These are phyloP conservation scores for Aspergillus nanangensis DNA, from an alignment of 495 filamentous ascomycete genomes.

Conservation along the genomic window DNA sequence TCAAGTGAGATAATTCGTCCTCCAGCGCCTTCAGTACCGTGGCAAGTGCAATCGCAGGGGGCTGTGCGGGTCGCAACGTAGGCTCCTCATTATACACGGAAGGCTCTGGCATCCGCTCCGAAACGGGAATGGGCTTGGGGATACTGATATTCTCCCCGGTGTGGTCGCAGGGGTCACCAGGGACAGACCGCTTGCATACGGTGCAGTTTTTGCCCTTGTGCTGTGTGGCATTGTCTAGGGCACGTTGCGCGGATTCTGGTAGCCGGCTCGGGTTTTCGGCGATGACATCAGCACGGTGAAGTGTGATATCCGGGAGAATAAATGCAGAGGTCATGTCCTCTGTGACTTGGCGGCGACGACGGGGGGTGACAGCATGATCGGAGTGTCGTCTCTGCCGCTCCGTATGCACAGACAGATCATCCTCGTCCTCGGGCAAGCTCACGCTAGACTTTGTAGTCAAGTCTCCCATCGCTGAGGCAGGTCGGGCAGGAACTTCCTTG, in stretches of 20 bases:
- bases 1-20: conserved; percentile 80
- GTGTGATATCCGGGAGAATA: conserved; percentile 65
- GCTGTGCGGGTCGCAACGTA: conserved; percentile 71
- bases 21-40: conserved; percentile 73
- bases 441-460: conserved; percentile 24
- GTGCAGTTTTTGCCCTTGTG: conserved; percentile 71
- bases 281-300: conserved; percentile 34
- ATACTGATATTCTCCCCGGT: conserved; percentile 51
- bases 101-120: conserved; percentile 54
- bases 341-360: conserved; percentile 28
- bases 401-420: conserved; percentile 25
- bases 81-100: conserved; percentile 59
- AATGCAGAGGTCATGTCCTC: conserved; percentile 82
- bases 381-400: conserved; percentile 44
- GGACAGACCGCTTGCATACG: conserved; percentile 60
- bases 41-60: conserved; percentile 71
- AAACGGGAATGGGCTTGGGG: conserved; percentile 66
- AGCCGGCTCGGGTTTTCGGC: conserved; percentile 29
- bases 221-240: conserved; percentile 54
- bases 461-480: conserved; percentile 37
- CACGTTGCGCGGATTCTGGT: conserved; percentile 50
- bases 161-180: conserved; percentile 31
- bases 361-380: conserved; percentile 32
- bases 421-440: conserved; percentile 24
- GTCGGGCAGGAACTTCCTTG: conserved; percentile 25